Conservation (phyloP, 495 filamentous ascomycete species). For the Podospora conica region DNA sequence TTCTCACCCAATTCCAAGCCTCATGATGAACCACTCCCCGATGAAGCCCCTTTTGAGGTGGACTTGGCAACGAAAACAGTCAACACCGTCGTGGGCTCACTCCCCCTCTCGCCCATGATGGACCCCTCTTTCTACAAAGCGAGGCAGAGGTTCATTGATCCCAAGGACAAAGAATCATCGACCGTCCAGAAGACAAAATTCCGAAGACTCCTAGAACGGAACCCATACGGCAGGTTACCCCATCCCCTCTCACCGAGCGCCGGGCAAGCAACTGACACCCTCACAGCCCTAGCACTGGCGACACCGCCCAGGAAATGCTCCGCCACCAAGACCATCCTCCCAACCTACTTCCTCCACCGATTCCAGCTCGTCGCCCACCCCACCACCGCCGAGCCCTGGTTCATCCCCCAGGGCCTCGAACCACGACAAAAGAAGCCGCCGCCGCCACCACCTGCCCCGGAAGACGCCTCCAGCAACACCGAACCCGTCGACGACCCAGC, state of each 20-base stretch:
- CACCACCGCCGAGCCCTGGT: slow-evolving; percentile 48
- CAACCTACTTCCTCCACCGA: slow-evolving; percentile 56
- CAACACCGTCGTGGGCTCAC: slow-evolving; percentile 30
- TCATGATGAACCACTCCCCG: background rate
- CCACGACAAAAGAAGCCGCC: slow-evolving; percentile 3
- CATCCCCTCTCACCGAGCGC: slow-evolving; percentile 8
- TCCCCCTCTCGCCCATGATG: slow-evolving; percentile 49
- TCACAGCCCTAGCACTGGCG: slow-evolving; percentile 50
- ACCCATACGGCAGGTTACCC: slow-evolving; percentile 51
- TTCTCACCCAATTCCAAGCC: background rate
- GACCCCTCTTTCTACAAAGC: slow-evolving; percentile 40
- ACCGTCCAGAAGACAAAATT: slow-evolving; percentile 35
- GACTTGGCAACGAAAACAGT: slow-evolving; percentile 31
- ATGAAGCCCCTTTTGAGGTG: slow-evolving; percentile 17
- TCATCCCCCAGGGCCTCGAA: slow-evolving; percentile 49
- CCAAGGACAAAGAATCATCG: slow-evolving; percentile 20
- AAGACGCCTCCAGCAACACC: background rate
- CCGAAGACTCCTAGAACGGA: slow-evolving; percentile 47
- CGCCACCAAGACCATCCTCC: slow-evolving; percentile 51
- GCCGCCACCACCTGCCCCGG: too few species aligned
- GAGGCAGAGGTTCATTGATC: slow-evolving; percentile 17
- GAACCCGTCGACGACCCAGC: background rate
- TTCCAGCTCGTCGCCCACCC: slow-evolving; percentile 56
- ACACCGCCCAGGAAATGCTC: slow-evolving; percentile 57
- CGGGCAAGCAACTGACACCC: slow-evolving; percentile 8